Conservation (phyloP, 305 asterid species). For the Fraxinus sp. region DNA sequence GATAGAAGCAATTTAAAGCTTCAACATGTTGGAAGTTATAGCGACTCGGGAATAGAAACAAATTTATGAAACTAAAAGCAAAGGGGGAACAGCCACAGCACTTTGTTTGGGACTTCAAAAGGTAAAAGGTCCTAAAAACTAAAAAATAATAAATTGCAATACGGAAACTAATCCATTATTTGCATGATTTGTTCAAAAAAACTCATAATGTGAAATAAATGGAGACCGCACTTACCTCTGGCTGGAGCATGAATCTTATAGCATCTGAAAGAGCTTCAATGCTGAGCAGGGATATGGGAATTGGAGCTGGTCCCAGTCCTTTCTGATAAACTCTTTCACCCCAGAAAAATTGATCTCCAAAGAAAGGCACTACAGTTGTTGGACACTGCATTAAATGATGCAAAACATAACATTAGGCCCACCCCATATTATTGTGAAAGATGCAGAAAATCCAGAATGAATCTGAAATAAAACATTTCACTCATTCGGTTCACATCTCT, state of each 20-base stretch:
- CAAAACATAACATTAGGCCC: neutral
- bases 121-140: neutral
- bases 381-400: slow-evolving; percentile 71
- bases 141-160: neutral
- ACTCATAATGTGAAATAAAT: neutral
- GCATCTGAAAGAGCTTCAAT: slow-evolving; percentile 82
- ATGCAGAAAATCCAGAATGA: neutral
- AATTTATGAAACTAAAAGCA: neutral
- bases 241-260: slow-evolving; percentile 85
- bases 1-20: neutral
- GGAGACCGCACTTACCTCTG: slow-evolving; percentile 50
- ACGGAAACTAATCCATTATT: neutral
- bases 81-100: neutral
- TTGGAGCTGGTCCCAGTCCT: slow-evolving; percentile 85
- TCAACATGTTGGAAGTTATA: neutral
- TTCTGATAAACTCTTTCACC: slow-evolving; percentile 73
- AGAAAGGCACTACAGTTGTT: slow-evolving; percentile 89
- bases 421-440: neutral
- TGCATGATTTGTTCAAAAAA: neutral
- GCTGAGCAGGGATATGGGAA: slow-evolving; percentile 77
- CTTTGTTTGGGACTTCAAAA: neutral
- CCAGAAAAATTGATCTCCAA: slow-evolving; percentile 98
- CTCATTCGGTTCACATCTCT: neutral
- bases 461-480: neutral
- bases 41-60: neutral